A percentile compares a stretch with the other conserved stretches of the same genome.
Conservation (phyloP, 805 yeast species). For the Candida gorgasii region DNA sequence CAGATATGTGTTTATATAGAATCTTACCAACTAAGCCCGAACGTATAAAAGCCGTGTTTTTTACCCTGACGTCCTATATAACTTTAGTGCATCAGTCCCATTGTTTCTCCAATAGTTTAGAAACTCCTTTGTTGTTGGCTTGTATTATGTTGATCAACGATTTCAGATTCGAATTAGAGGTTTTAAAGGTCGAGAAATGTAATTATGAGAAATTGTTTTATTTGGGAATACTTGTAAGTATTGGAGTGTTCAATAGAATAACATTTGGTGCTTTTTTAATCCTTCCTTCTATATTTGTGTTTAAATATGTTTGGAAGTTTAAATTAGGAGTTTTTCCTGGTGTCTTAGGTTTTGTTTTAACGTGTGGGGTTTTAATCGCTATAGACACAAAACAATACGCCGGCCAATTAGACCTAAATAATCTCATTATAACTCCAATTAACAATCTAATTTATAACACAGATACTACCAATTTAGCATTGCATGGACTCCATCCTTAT, state of each 20-base stretch:
- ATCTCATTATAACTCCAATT: constrained; percentile 64
- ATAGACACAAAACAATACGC: constrained; percentile 56
- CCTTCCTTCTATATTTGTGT: constrained; percentile 55
- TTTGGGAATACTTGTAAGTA: constrained; percentile 52
- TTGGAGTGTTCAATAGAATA: constrained; percentile 83
- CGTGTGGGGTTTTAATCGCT: constrained; percentile 40
- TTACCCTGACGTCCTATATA: constrained; percentile 61
- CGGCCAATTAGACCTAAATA: constrained; percentile 1
- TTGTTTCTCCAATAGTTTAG: constrained; percentile 86
- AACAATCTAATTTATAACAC: constrained; percentile 78
- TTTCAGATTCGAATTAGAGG: constrained; percentile 28
- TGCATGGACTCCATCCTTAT: constrained; percentile 82
- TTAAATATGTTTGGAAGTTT: constrained; percentile 43
- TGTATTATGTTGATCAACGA: constrained; percentile 51
- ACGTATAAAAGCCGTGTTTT: constrained; percentile 47
- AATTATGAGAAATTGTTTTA: constrained; percentile 17
- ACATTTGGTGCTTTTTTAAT: constrained; percentile 78
- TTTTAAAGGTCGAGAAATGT: constrained; percentile 4
- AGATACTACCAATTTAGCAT: constrained; percentile 54
- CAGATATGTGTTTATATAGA: constrained; percentile 46
- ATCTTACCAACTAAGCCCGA: constrained; percentile 53
- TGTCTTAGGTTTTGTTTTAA: constrained; percentile 30
- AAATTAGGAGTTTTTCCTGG: constrained; percentile 33
- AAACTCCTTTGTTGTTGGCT: constrained; percentile 57
- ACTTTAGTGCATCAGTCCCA: constrained; percentile 82